These are phyloP conservation scores for Omphalotus guepiniiformis DNA, from an alignment of 768 basidiomycete species.

Conservation along the genomic window DNA sequence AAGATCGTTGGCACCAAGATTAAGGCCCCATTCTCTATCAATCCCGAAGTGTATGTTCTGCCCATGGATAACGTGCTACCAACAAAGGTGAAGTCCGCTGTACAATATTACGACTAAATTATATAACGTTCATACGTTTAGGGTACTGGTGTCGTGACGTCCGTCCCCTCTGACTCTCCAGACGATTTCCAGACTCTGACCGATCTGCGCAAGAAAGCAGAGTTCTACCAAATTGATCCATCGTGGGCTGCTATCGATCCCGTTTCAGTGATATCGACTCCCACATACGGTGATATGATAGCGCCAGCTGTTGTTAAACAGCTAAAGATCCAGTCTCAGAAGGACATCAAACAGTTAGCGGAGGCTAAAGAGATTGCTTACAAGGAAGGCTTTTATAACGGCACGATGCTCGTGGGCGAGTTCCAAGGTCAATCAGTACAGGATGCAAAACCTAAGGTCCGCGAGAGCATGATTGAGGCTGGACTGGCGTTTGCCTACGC, in stretches of 20 bases:
- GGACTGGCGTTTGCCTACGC: constrained; percentile 88
- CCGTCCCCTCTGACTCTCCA: constrained; percentile 96
- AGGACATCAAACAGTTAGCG: constrained; percentile 87
- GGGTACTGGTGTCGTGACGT: constrained; percentile 98
- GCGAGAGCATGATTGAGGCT: constrained; percentile 73
- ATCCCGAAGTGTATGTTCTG: constrained; percentile 87
- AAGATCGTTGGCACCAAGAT: constrained; percentile 86
- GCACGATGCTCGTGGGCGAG: constrained; percentile 87
- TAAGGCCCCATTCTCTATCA: constrained; percentile 78
- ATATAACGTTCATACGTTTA: constrained; percentile 19
- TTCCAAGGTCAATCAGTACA: constrained; percentile 87
- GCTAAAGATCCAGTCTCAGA: constrained; percentile 93
- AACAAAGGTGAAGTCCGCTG: constrained; percentile 61
- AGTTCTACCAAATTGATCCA: constrained; percentile 92
- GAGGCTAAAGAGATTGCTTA: constrained; percentile 98
- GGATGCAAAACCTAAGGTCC: constrained; percentile 88
- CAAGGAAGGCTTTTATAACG: constrained; percentile 97
- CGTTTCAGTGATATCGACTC: constrained; percentile 82
- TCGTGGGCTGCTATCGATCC: constrained; percentile 84
- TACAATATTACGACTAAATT: background rate
- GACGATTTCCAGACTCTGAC: constrained; percentile 90
- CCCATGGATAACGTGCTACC: constrained; percentile 98
- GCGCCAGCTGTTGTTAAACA: constrained; percentile 81
- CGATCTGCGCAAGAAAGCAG: constrained; percentile 93
- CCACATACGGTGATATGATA: constrained; percentile 88